These are phyloP conservation scores for Phytophthora colocasiae DNA, from an alignment of 352 stramenopile species.

Conservation along the genomic window DNA sequence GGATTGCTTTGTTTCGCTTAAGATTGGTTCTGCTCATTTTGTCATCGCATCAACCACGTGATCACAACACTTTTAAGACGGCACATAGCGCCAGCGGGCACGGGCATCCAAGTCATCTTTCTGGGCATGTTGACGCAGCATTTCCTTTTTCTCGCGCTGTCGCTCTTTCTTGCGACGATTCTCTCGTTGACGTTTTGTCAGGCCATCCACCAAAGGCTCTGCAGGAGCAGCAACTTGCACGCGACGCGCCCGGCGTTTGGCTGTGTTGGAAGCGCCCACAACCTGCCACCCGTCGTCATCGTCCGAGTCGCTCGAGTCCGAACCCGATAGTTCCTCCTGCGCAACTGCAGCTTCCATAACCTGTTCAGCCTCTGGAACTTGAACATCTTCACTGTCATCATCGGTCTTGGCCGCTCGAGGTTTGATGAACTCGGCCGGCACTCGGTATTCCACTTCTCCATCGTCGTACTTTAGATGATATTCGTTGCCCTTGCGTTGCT, in stretches of 20 bases:
- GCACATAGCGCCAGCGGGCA: conserved; percentile 73
- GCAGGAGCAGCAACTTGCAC: conserved; percentile 12
- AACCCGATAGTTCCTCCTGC: conserved; percentile 22
- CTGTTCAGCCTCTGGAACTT: conserved; percentile 6
- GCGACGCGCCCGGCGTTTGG: conserved; percentile 29
- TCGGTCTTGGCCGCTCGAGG: conserved; percentile 16
- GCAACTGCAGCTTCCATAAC: conserved; percentile 15
- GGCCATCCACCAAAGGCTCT: conserved; percentile 47
- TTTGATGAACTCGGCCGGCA: conserved; percentile 65
- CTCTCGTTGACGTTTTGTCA: conserved; percentile 85
- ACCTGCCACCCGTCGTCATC: conserved; percentile 83
- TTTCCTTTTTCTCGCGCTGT: conserved; percentile 78
- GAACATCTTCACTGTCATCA: conserved; percentile 10
- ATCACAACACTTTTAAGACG: conserved; percentile 36
- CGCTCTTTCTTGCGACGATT: conserved; percentile 82
- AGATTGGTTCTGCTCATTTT: conserved; percentile 3
- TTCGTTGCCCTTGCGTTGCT: conserved; percentile 76
- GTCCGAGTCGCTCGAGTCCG: conserved; percentile 36
- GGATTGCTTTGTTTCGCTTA: conserved; percentile 17
- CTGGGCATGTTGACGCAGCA: conserved; percentile 72
- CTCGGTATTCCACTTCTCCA: conserved; percentile 72
- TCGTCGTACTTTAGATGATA: conserved; percentile 87
- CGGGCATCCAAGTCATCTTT: conserved; percentile 74
- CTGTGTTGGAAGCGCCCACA: conserved; percentile 41
- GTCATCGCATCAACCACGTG: not conserved